These are phyloP conservation scores for Aspergillus leporis DNA, from an alignment of 495 filamentous ascomycete species.

Conservation along the genomic window DNA sequence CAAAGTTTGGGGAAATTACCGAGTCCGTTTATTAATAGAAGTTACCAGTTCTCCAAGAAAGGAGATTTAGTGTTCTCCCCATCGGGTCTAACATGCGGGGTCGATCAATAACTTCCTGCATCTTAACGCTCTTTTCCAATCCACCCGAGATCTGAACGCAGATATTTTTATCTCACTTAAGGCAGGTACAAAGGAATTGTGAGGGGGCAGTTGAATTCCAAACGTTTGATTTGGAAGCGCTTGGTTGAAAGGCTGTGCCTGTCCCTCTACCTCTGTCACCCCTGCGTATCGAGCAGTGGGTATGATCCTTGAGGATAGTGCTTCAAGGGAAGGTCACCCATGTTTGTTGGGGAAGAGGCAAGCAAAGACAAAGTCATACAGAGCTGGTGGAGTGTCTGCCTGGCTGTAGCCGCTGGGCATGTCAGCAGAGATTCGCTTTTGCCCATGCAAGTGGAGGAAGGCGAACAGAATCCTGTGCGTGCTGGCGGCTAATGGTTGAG, in stretches of 20 bases:
- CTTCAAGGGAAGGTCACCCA: neutral
- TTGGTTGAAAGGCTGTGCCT: neutral
- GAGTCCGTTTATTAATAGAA: constrained; percentile 10
- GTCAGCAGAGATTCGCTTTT: neutral
- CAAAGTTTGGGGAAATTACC: neutral
- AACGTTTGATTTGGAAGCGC: neutral
- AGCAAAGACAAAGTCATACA: neutral
- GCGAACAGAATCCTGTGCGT: neutral
- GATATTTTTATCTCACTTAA: constrained; percentile 2
- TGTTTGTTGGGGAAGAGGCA: neutral
- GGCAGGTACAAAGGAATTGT: neutral
- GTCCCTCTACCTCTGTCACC: neutral
- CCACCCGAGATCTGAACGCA: constrained; percentile 2
- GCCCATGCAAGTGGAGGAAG: neutral
- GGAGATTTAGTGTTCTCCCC: neutral
- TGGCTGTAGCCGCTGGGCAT: neutral
- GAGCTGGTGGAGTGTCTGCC: neutral
- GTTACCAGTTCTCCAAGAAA: neutral
- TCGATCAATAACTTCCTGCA: constrained; percentile 1
- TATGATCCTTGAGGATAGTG: neutral
- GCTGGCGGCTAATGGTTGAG: neutral
- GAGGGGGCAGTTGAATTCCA: neutral
- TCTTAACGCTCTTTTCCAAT: neutral
- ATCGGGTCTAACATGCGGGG: neutral
- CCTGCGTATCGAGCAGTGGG: neutral